A percentile compares a stretch with the other conserved stretches of the same genome.
Conservation (phyloP, 176 grass and related monocot genomes). For the Chrysopogon serrulatus region DNA sequence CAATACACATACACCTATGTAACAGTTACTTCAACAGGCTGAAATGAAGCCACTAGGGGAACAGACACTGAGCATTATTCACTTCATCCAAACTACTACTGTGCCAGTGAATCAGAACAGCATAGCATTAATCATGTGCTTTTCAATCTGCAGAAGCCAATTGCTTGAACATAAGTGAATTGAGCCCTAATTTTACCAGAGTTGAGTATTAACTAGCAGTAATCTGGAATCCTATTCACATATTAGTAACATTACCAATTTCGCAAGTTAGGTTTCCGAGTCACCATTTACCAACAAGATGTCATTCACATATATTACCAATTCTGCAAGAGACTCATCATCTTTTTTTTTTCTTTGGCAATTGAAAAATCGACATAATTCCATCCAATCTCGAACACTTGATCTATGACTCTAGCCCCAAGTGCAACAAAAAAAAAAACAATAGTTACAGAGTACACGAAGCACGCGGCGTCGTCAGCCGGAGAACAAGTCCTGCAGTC, state of each 20-base stretch:
- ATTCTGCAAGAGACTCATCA: background rate
- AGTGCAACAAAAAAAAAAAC: background rate
- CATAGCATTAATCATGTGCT: background rate
- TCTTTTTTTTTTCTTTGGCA: background rate
- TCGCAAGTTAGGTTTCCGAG: background rate
- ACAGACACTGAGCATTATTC: background rate
- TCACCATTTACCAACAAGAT: background rate
- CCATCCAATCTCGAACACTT: background rate
- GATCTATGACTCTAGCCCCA: background rate
- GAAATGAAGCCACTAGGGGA: background rate
- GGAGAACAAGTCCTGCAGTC: constrained; percentile 87
- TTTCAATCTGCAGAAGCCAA: background rate
- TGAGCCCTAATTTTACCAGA: background rate
- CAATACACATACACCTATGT: background rate
- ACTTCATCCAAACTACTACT: background rate
- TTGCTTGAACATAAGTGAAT: background rate
- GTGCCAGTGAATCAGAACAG: background rate
- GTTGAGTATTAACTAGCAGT: background rate
- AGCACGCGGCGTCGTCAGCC: constrained; percentile 3
- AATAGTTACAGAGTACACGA: background rate
- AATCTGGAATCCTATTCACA: background rate
- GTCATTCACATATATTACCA: background rate
- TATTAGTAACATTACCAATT: no score
- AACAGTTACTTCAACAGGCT: background rate
- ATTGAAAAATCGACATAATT: background rate